A percentile compares a stretch with the other conserved stretches of the same genome.
Evolutionary conservation across 1,284 basidiomycete species (phyloP).

Genomic region (Coniferiporia weirii): DNA sequence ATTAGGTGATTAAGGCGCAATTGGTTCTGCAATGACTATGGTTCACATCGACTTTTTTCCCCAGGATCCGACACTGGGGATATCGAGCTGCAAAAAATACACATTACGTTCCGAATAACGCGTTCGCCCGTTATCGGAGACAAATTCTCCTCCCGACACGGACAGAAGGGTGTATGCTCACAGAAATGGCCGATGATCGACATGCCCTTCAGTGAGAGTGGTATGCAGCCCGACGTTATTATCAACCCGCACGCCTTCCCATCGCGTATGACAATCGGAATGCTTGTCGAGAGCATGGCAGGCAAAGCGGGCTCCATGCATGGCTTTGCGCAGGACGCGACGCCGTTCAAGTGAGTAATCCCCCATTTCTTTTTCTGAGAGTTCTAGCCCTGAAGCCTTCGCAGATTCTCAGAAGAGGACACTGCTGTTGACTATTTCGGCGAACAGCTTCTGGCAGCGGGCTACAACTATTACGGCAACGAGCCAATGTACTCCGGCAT

Average conservation of each 20-base stretch:
- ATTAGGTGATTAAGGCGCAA: constrained; percentile 54
- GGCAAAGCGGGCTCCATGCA: constrained; percentile 99
- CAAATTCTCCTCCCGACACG: constrained; percentile 98
- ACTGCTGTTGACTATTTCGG: constrained; percentile 97
- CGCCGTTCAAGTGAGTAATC: constrained; percentile 84
- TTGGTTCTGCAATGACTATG: not conserved
- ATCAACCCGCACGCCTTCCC: constrained; percentile 99
- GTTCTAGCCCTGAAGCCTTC: constrained; percentile 6
- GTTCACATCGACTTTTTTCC: not conserved
- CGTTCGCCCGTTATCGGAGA: constrained; percentile 98
- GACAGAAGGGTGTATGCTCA: constrained; percentile 99
- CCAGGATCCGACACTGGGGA: constrained; percentile 84
- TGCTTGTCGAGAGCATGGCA: constrained; percentile 99
- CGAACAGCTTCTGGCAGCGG: constrained; percentile 87
- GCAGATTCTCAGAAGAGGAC: constrained; percentile 91
- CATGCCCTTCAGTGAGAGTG: constrained; percentile 99
- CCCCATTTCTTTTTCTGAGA: constrained; percentile 18
- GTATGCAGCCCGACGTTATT: constrained; percentile 98
- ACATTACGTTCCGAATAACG: constrained; percentile 90
- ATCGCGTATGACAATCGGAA: constrained; percentile 99
- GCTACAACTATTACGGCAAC: constrained; percentile 99
- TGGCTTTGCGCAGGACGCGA: constrained; percentile 96
- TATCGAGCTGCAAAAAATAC: constrained; percentile 86
- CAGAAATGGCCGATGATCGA: constrained; percentile 98
- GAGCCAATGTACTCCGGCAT: constrained; percentile 99